Percentiles rank a stretch among this genome's conserved stretches.
Evolutionary conservation across 2,329 filamentous ascomycete genomes (phyloP).

Genomic region (Helotiales sp.): DNA sequence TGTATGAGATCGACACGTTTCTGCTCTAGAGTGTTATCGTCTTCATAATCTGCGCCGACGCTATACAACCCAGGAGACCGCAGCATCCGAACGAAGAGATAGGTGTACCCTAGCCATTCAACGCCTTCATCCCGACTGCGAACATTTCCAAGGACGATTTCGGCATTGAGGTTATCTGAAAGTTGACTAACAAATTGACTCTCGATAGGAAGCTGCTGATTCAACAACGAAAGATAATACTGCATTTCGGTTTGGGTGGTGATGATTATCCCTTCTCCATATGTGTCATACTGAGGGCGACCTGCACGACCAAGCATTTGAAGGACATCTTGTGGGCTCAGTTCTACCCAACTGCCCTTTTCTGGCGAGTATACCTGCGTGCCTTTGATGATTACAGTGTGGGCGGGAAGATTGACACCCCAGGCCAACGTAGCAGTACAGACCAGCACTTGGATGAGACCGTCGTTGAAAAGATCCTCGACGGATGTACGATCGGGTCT

Average conservation of each 20-base stretch:
- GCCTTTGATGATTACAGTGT: conserved; percentile 98
- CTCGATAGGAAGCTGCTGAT: conserved; percentile 96
- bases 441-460: conserved; percentile 90
- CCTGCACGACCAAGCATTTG: conserved; percentile 99
- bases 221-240: conserved; percentile 94
- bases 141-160: conserved; percentile 92
- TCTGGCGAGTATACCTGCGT: conserved; percentile 98
- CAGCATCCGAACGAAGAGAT: conserved; percentile 96
- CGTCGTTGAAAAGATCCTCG: conserved; percentile 89
- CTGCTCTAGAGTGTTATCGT: conserved; percentile 88
- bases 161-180: conserved; percentile 94
- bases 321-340: conserved; percentile 95
- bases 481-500: conserved; percentile 93
- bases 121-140: conserved; percentile 91
- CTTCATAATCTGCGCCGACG: conserved; percentile 92
- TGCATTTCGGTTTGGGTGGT: conserved; percentile 94
- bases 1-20: conserved; percentile 97
- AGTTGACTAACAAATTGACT: conserved; percentile 92
- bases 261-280: conserved; percentile 98
- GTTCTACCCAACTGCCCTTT: conserved; percentile 97
- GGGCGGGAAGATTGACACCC: conserved; percentile 97
- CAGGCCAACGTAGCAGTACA: conserved; percentile 98
- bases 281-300: conserved; percentile 94
- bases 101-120: conserved; percentile 99
- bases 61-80: conserved; percentile 93